Evolutionary conservation across 164 flowering plant genomes (phyloP), one percentile per base, ranked within the genome.

Genomic region (Vitis rotundifolia): DNA sequence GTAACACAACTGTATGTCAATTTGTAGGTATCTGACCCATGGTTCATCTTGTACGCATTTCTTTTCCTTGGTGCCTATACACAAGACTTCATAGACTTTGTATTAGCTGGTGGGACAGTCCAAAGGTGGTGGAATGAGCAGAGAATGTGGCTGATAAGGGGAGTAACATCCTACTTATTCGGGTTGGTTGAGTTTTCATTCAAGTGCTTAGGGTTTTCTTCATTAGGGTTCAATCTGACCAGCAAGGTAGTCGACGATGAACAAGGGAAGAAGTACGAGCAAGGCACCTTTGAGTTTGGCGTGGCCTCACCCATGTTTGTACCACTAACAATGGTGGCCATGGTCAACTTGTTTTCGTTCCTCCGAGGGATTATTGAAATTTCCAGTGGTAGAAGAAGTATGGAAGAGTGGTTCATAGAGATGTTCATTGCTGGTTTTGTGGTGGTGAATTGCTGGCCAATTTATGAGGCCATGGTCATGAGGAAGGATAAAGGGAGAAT

Each of bases 71-170:
- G 89, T 2, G 81, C 94, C 0, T 86, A 90, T 49, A 81, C 29
- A 52, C 87, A 90, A 79, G 96, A 93, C 66, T 19, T 68, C 4
- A 1, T 79, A 0, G 98, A 91, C 1, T 86, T 76, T 68, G 8
- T 76, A 0, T 18, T 79, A 1, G 75, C 22, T 0, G 80, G 80
- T 26, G 82, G 83, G 8, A 78, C 86, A 1, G 13, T 82, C 28
- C 65, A 28, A 56, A 73, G 75, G 61, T 93, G 98, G 98, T 89
- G 92, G 92, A 93, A 68, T 50, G 87, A 83, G 48, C 95, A 91
- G 58, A 81, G 97, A 64, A 83, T 88, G 81, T 93, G 94, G 95
- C 49, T 88, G 76, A 78, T 87, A 15, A 79, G 82, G 22, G 92
- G 97, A n/a, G 72, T 81, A 3, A 68, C 98, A 15, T 79, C 80